Evolutionary conservation across 768 basidiomycete genomes (phyloP), one percentile per base, ranked within the genome.

Genomic region (Suillus sp.): DNA sequence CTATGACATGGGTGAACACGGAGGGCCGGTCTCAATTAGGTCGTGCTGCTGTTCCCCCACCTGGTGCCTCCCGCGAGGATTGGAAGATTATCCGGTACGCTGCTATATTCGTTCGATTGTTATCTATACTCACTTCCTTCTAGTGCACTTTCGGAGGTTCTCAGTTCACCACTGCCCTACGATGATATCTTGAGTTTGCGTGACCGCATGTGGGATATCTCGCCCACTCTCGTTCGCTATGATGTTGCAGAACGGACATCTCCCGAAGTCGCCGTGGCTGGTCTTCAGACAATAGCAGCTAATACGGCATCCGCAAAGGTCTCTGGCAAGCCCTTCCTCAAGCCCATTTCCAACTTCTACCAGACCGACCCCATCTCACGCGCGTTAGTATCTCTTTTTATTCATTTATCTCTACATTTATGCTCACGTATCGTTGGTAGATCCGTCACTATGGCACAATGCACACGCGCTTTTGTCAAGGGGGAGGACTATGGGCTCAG

Each of bases 201-300:
- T 42, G 95, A 98, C 71, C 86, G 97, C 40, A 86, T 99, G 86
- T 98, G 96, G 96, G 95, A 96, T 73, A 88, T 99, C 66, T 92
- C 93, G 25, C 97, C 97, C 1, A 83, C 93, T 2, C 80, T 98
- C 32, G 87, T 96, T 42, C 83, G 94, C 66, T 95, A 96, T 72
- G 95, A 96, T 69, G 78, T 80, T 50, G 81, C 87, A 16, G 97
- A 99, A 78, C 79, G 76, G 27, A 93, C 91, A 1, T 94, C 93
- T 3, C 66, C 76, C 1, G 91, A 91, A 40, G 79, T 95, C 43
- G 86, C 90, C 22, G 77, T 89, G 57, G 80, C 82, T 56, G 95
- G 95, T 5, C 77, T 96, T 13, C 84, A 83, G 68, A 74, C 79
- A 1, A 73, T 96, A 9, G 81, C 83, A 13, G 77, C 77, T 9